phyloP scores from a whole-genome alignment of 768 basidiomycete species.

The Lactarius hatsudake region DNA sequence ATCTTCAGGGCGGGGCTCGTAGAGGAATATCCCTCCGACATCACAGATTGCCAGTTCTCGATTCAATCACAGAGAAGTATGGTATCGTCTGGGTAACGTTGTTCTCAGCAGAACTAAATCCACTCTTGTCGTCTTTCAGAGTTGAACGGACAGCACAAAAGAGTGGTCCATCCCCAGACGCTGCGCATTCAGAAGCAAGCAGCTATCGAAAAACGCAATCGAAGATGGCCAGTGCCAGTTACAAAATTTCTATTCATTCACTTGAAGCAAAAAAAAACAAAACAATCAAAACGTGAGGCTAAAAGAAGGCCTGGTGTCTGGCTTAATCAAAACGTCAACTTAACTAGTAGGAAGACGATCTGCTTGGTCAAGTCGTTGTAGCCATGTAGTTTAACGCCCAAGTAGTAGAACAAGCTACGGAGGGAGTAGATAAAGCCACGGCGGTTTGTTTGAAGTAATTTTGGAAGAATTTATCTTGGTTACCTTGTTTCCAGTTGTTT shows the following conservation, averaged over 20 bases:
- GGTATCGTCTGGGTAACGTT: neutral
- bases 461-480: neutral
- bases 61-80: neutral
- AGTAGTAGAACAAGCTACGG: constrained; percentile 43
- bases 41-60: neutral
- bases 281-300: neutral
- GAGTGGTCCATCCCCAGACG: neutral
- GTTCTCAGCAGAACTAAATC: neutral
- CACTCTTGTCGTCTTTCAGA: neutral
- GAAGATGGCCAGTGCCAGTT: neutral
- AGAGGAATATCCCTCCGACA: neutral
- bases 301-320: constrained; percentile 12
- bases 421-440: constrained; percentile 63
- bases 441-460: constrained; percentile 25
- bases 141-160: neutral
- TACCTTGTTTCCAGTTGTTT: neutral
- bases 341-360: constrained; percentile 52
- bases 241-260: neutral
- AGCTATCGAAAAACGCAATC: neutral
- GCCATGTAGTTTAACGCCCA: constrained; percentile 72
- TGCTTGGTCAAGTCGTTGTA: constrained; percentile 48
- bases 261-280: neutral
- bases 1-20: neutral
- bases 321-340: constrained; percentile 48
- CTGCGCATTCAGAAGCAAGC: neutral